Percentiles rank a stretch among this genome's conserved stretches.
Conservation (phyloP, 202 grass and related monocot genomes). For the Saccharum hybrid region DNA sequence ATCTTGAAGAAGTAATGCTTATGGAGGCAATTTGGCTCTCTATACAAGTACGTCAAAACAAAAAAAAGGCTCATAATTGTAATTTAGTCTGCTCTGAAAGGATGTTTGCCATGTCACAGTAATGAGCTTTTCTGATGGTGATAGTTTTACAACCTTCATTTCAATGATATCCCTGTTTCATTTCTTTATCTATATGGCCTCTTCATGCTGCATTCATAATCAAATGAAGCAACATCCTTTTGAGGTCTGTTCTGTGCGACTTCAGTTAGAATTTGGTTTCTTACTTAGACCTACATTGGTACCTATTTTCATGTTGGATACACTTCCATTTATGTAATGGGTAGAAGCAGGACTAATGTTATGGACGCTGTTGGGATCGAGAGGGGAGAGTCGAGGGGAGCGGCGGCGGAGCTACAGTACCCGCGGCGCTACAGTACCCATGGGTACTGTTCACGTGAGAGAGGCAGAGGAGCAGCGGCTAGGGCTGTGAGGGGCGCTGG, state of each 20-base stretch:
- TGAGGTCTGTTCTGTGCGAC: constrained; percentile 19
- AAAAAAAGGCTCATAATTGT: background rate
- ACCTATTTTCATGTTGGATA: background rate
- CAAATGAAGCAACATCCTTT: constrained; percentile 11
- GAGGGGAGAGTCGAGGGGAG: too few relatives aligned
- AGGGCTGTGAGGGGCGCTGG: too few relatives aligned
- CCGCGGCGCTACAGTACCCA: too few relatives aligned
- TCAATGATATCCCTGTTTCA: constrained; percentile 26
- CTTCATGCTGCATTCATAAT: constrained; percentile 7
- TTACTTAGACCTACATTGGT: constrained; percentile 6
- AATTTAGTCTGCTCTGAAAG: background rate
- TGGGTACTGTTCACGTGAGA: too few relatives aligned
- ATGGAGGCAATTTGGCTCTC: constrained; percentile 98
- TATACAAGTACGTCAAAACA: constrained; percentile 64
- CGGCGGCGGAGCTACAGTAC: too few relatives aligned
- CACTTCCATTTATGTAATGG: background rate
- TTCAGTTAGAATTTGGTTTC: background rate
- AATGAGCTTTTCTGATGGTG: background rate
- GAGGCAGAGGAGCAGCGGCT: too few relatives aligned
- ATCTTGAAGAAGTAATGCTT: constrained; percentile 95
- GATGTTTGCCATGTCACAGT: background rate
- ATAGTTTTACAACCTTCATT: constrained; percentile 18
- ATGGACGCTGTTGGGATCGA: too few relatives aligned
- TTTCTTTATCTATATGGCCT: background rate
- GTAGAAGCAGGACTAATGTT: background rate